A percentile compares a stretch with the other conserved stretches of the same genome.
Conservation (phyloP, 495 filamentous ascomycete species). For the Daldinia decipiens region DNA sequence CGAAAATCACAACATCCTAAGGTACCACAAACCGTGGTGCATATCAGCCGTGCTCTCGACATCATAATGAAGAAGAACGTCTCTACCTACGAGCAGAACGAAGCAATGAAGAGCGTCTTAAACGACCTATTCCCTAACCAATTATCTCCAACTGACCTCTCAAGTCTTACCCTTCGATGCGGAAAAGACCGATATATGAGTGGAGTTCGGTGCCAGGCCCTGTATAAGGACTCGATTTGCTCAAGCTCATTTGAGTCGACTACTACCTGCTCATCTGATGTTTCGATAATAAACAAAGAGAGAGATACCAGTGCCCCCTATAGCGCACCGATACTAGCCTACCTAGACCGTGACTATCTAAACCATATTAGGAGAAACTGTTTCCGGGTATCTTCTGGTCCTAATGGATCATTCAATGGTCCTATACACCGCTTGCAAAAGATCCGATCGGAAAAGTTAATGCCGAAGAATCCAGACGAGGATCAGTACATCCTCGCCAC, state of each 20-base stretch:
- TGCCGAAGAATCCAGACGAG: constrained; percentile 53
- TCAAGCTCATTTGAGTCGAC: constrained; percentile 52
- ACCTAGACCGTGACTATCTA: constrained; percentile 52
- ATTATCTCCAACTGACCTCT: constrained; percentile 35
- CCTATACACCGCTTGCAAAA: constrained; percentile 51
- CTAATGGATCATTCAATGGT: constrained; percentile 44
- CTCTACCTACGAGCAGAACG: constrained; percentile 36
- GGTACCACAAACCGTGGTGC: constrained; percentile 39
- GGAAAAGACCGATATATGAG: constrained; percentile 46
- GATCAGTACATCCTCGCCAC: constrained; percentile 56
- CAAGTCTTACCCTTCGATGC: constrained; percentile 52
- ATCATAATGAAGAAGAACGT: constrained; percentile 41
- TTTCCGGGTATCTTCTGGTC: constrained; percentile 46
- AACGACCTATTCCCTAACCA: constrained; percentile 50
- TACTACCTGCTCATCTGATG: constrained; percentile 44
- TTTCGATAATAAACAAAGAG: constrained; percentile 17
- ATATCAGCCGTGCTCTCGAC: constrained; percentile 48
- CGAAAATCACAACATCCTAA: background rate
- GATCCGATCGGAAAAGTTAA: constrained; percentile 51
- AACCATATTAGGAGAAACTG: constrained; percentile 48
- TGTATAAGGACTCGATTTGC: constrained; percentile 48
- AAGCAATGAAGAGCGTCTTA: constrained; percentile 51
- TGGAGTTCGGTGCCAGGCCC: constrained; percentile 48
- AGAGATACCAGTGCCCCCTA: background rate
- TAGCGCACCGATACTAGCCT: constrained; percentile 53